Evolutionary conservation across 306 rosid species (phyloP).

Genomic region (Dryas octopetala): DNA sequence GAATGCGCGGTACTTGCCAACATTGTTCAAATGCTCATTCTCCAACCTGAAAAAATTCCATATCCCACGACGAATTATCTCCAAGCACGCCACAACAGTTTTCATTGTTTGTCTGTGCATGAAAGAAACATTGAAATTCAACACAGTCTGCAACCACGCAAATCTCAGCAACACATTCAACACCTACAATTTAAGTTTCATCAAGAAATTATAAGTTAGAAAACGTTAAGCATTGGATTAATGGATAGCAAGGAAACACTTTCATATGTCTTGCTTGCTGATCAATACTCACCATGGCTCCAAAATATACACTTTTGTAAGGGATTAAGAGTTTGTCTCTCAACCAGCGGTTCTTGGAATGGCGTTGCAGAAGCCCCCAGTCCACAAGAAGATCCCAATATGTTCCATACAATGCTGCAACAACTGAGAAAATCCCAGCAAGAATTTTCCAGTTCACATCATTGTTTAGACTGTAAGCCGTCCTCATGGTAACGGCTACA

Average conservation of each 20-base stretch:
- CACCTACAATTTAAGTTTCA: conserved; percentile 35
- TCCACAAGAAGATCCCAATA: conserved; percentile 73
- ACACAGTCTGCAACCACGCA: conserved; percentile 68
- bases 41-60: conserved; percentile 83
- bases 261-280: background rate
- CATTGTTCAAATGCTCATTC: conserved; percentile 80
- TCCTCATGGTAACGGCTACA: conserved; percentile 57
- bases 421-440: conserved; percentile 45
- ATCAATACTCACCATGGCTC: conserved; percentile 50
- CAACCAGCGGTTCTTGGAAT: conserved; percentile 61
- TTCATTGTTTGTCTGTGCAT: conserved; percentile 47
- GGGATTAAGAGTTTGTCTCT: conserved; percentile 66
- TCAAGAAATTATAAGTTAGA: background rate
- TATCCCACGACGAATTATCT: conserved; percentile 72
- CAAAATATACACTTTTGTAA: conserved; percentile 48
- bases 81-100: conserved; percentile 48
- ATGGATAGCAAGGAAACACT: background rate
- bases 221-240: no score
- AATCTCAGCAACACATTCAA: conserved; percentile 66
- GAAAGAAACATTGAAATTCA: conserved; percentile 36
- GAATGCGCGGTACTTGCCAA: conserved; percentile 76
- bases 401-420: conserved; percentile 49
- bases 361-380: conserved; percentile 69
- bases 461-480: conserved; percentile 34
- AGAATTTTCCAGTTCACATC: conserved; percentile 39